A percentile compares a stretch with the other conserved stretches of the same genome.
Evolutionary conservation across 108 stramenopile genomes (phyloP).

Genomic region (Skeletonema grethae): DNA sequence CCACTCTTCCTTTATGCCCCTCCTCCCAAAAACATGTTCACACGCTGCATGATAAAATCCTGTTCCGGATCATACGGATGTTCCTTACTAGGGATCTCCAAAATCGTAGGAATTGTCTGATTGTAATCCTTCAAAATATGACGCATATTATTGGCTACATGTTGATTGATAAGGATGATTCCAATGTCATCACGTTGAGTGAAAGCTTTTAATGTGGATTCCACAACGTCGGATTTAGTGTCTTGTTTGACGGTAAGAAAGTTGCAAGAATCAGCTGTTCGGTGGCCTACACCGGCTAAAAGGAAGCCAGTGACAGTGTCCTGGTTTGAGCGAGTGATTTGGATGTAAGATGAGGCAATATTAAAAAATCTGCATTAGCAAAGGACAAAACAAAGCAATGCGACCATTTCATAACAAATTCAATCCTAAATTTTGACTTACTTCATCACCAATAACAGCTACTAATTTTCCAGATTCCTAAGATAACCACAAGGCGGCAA

Average conservation of each 20-base stretch:
- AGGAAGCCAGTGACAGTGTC: slow-evolving; percentile 99
- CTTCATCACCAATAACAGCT: slow-evolving; percentile 92
- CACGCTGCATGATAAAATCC: slow-evolving; percentile 99
- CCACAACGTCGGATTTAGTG: slow-evolving; percentile 75
- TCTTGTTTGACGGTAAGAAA: slow-evolving; percentile 95
- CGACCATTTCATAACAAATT: neutral
- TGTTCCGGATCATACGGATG: slow-evolving; percentile 97
- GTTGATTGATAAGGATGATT: slow-evolving; percentile 98
- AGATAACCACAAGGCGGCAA: neutral
- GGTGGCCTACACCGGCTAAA: slow-evolving; percentile 96
- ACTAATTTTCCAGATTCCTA: slow-evolving; percentile 92
- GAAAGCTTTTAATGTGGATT: slow-evolving; percentile 80
- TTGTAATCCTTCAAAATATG: slow-evolving; percentile 96
- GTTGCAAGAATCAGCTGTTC: slow-evolving; percentile 93
- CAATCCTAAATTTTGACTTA: slow-evolving; percentile 32
- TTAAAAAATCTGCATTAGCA: neutral
- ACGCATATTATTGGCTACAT: slow-evolving; percentile 95
- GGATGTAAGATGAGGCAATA: neutral
- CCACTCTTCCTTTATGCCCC: slow-evolving; percentile 31
- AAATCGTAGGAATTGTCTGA: slow-evolving; percentile 95
- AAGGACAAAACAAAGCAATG: neutral
- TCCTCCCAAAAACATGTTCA: slow-evolving; percentile 94
- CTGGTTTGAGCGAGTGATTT: slow-evolving; percentile 36
- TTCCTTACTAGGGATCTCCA: slow-evolving; percentile 98
- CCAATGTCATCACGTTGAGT: slow-evolving; percentile 92